These are phyloP conservation scores for Leptomonas pyrrhocoris DNA, from an alignment of 208 protist species.

Conservation along the genomic window DNA sequence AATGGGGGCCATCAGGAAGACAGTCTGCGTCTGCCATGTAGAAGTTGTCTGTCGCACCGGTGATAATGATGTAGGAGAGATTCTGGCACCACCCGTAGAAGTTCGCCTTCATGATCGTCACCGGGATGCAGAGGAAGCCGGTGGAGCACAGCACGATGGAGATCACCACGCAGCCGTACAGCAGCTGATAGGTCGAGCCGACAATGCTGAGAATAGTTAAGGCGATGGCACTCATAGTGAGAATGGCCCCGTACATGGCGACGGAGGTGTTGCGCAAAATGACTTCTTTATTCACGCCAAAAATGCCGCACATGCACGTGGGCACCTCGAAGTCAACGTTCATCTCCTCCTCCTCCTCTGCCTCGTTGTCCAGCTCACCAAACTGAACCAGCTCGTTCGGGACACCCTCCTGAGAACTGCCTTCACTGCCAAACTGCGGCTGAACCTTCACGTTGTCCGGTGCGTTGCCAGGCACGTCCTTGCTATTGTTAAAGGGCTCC, in stretches of 20 bases:
- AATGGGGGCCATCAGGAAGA: slow-evolving; percentile 63
- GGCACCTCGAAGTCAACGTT: no score
- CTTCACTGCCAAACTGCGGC: not conserved
- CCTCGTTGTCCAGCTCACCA: slow-evolving; percentile 9
- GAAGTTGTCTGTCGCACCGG: slow-evolving; percentile 55
- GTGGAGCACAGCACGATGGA: slow-evolving; percentile 38
- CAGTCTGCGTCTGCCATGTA: slow-evolving; percentile 47
- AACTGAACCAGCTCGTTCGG: slow-evolving; percentile 3
- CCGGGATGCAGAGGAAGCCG: slow-evolving; percentile 51
- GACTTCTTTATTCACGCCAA: no score
- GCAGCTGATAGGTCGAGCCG: no score
- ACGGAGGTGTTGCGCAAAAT: no score
- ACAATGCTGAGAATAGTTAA: no score
- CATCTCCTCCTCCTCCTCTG: slow-evolving; percentile 15
- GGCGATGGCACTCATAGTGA: no score
- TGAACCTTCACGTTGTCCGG: not conserved
- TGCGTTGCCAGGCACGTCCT: no score
- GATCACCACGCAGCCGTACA: slow-evolving; percentile 28
- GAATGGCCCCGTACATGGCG: no score
- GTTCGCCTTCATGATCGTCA: slow-evolving; percentile 54
- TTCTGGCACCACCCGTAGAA: slow-evolving; percentile 46
- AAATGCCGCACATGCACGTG: no score
- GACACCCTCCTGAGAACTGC: not conserved
- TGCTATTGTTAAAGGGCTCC: no score
- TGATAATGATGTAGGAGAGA: slow-evolving; percentile 47